Evolutionary conservation across 768 basidiomycete species (phyloP), one percentile per base, ranked within the genome.

Genomic region (Suillus clintonianus): DNA sequence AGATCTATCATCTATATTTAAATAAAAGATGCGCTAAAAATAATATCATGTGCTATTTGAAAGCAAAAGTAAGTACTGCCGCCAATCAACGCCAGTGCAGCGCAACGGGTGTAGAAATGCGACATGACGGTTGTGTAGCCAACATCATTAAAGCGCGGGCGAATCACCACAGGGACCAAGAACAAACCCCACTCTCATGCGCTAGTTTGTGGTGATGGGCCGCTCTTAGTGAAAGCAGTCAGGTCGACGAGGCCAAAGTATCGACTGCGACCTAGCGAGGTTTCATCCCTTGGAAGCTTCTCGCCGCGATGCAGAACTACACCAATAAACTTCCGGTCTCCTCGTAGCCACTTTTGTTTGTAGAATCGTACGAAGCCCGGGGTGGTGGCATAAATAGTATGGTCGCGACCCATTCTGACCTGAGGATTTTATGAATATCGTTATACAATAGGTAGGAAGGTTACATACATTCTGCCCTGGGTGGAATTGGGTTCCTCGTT

Each of bases 281-380:
- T 75, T 72, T 93, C 91, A 72, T 97, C 89, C 59, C 96, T 84
- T 5, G 97, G 97, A 22, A 99, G 84, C 64, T 82, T 86, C 71
- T 99, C 95, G 37, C 92, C 92, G 58, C 88, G 87, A 55, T 88
- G 83, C 32, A 91, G 82, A 9, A 93, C 94, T 39, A 99, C 83
- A 34, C 97, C 97, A 53, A 98, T 83, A 69, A 85, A 94, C 70
- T 86, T 88, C 58, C 92, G 86, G 69, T 91, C 87, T 56, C 86
- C 84, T 34, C 87, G 83, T 81, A 88, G 83, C 80, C 86, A 88
- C 62, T 89, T 90, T 74, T 87, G 80, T 75, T 88, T 90, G 87
- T 97, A 99, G 79, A 95, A 99, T 47, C 95, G 92, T 43, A 99
- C 93, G 72, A 86, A 95, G 14, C 97, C 97, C 0, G 97, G 96